A percentile compares a stretch with the other conserved stretches of the same genome.
Conservation (phyloP, 306 rosid genomes). For the Betula pendula region DNA sequence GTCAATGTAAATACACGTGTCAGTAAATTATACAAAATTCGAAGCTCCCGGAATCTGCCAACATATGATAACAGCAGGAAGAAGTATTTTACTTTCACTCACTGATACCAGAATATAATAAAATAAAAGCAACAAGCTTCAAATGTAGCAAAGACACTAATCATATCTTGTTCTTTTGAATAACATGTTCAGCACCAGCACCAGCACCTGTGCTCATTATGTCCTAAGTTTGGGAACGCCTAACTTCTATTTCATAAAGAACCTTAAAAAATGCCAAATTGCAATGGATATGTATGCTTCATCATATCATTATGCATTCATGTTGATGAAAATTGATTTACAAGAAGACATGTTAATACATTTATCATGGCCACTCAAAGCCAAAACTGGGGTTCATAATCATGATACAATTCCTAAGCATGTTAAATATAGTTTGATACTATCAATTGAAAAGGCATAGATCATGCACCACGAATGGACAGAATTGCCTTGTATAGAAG, state of each 20-base stretch:
- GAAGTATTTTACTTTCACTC: background rate
- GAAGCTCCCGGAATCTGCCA: background rate
- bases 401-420: background rate
- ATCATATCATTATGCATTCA: background rate
- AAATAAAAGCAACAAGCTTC: too few species aligned
- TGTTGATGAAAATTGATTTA: background rate
- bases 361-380: background rate
- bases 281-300: background rate
- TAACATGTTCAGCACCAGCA: background rate
- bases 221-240: background rate
- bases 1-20: background rate
- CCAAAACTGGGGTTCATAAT: background rate
- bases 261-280: background rate
- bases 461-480: too few species aligned
- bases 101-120: too few species aligned
- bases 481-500: conserved; percentile 11
- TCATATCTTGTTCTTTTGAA: background rate
- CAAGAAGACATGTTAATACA: background rate
- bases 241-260: background rate
- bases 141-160: background rate
- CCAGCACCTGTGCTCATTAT: background rate
- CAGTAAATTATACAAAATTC: background rate
- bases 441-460: too few species aligned
- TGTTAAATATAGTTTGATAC: background rate
- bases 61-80: background rate